phyloP scores from a whole-genome alignment of 805 yeast species.

The Wickerhamiella shivajii region DNA sequence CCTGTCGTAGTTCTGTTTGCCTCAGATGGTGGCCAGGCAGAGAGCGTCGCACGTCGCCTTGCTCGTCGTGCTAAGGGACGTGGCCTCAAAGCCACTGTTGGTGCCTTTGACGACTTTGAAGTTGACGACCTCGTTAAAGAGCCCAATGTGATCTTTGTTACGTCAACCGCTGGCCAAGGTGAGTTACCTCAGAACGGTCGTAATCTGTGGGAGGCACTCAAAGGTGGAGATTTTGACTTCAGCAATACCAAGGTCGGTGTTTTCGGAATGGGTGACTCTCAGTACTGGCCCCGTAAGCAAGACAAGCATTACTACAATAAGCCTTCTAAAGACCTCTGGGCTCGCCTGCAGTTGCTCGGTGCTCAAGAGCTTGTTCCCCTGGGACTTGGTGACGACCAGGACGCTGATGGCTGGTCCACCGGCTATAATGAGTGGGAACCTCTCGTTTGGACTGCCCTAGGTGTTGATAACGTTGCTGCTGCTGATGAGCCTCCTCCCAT shows the following conservation, averaged over 20 bases:
- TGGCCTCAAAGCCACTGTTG: constrained; percentile 52
- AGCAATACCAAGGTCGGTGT: constrained; percentile 42
- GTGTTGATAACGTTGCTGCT: constrained; percentile 68
- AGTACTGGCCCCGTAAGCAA: constrained; percentile 95
- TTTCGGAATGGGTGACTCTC: constrained; percentile 69
- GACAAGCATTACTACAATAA: constrained; percentile 89
- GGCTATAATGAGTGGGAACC: constrained; percentile 86
- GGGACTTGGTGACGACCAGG: constrained; percentile 95
- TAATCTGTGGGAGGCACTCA: constrained; percentile 57
- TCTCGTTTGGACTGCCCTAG: constrained; percentile 71
- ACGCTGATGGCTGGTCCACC: constrained; percentile 86
- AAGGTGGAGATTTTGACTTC: constrained; percentile 50
- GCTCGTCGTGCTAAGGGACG: constrained; percentile 66
- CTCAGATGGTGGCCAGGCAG: constrained; percentile 86
- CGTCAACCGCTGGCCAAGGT: constrained; percentile 78
- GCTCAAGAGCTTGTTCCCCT: constrained; percentile 58
- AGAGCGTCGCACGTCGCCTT: constrained; percentile 62
- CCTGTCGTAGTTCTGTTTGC: constrained; percentile 79
- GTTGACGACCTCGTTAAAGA: constrained; percentile 61
- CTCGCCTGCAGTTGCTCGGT: constrained; percentile 52
- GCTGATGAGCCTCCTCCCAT: constrained; percentile 84
- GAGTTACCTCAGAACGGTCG: constrained; percentile 77
- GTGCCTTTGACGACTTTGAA: constrained; percentile 58
- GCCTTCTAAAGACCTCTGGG: constrained; percentile 63
- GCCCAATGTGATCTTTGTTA: constrained; percentile 50